Percentiles rank a stretch among this genome's conserved stretches.
Conservation (phyloP, 2,329 filamentous ascomycete species). For the Chrysoporthe austroafricana region DNA sequence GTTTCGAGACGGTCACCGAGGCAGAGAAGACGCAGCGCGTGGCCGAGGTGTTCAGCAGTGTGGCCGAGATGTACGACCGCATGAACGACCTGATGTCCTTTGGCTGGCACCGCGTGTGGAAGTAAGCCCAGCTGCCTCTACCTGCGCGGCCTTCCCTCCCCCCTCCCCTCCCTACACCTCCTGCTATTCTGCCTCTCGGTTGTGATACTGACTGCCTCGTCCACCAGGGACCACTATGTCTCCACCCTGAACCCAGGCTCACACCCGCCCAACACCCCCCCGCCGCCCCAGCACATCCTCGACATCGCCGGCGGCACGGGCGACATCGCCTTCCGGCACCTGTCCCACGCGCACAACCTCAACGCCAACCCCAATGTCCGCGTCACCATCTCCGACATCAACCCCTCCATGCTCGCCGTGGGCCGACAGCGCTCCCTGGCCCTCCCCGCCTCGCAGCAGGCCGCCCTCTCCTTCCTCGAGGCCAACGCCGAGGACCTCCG, state of each 20-base stretch:
- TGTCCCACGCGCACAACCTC: conserved; percentile 81
- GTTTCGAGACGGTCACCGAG: conserved; percentile 83
- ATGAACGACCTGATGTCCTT: conserved; percentile 99
- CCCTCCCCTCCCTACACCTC: neutral
- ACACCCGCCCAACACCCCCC: conserved; percentile 46
- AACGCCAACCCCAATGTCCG: conserved; percentile 65
- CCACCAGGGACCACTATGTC: conserved; percentile 80
- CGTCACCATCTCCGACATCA: conserved; percentile 50
- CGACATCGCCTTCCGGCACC: conserved; percentile 95
- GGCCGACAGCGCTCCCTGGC: conserved; percentile 46
- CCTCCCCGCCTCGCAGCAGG: conserved; percentile 36
- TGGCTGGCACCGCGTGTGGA: conserved; percentile 96
- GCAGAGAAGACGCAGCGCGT: conserved; percentile 74
- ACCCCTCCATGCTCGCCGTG: conserved; percentile 52
- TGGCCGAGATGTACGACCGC: conserved; percentile 90
- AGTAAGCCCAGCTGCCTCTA: conserved; percentile 48
- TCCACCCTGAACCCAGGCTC: conserved; percentile 84
- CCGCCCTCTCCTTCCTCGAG: conserved; percentile 73
- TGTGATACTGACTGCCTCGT: conserved; percentile 19
- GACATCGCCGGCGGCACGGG: conserved; percentile 97
- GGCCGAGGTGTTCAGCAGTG: conserved; percentile 89
- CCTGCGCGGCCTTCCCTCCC: conserved; percentile 7
- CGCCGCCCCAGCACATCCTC: conserved; percentile 72
- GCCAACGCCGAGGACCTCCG: conserved; percentile 84
- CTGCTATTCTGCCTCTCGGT: too few relatives aligned